Conservation (phyloP, 1,139 yeast genomes). For the Candida sp. region DNA sequence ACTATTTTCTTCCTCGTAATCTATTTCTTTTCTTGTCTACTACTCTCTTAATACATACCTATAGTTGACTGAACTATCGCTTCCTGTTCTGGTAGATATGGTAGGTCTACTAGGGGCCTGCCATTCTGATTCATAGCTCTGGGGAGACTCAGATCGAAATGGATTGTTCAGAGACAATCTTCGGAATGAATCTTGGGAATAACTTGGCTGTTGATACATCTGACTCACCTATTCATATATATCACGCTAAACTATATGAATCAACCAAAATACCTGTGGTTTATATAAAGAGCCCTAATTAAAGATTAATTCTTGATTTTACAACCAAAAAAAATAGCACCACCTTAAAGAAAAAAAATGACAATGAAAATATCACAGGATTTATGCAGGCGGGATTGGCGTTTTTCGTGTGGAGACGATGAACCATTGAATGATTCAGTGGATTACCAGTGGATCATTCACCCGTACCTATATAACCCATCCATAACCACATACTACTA, state of each 20-base stretch:
- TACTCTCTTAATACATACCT: conserved; percentile 5
- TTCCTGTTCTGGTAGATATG: conserved; percentile 1
- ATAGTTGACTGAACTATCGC: conserved; percentile 4
- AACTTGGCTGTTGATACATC: conserved; percentile 40
- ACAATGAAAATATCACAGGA: too few species aligned
- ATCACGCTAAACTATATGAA: not conserved
- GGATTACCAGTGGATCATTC: too few species aligned
- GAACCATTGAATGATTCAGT: too few species aligned
- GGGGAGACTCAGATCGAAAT: conserved; percentile 30
- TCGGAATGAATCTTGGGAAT: conserved; percentile 38
- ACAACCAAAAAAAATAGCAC: not conserved
- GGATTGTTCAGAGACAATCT: conserved; percentile 61
- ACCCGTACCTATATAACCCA: too few species aligned
- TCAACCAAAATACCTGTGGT: not conserved
- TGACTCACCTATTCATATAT: not conserved
- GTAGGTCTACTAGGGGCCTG: not conserved
- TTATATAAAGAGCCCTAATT: too few species aligned
- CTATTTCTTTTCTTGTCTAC: conserved; percentile 12
- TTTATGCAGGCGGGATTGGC: too few species aligned
- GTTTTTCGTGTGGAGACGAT: too few species aligned
- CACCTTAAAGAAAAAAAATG: too few species aligned
- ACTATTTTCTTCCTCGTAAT: too few species aligned
- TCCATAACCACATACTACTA: too few species aligned
- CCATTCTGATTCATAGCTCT: not conserved
- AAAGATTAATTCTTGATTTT: not conserved